phyloP scores from a whole-genome alignment of 2,329 filamentous ascomycete genomes.

The Gremmenia infestans region DNA sequence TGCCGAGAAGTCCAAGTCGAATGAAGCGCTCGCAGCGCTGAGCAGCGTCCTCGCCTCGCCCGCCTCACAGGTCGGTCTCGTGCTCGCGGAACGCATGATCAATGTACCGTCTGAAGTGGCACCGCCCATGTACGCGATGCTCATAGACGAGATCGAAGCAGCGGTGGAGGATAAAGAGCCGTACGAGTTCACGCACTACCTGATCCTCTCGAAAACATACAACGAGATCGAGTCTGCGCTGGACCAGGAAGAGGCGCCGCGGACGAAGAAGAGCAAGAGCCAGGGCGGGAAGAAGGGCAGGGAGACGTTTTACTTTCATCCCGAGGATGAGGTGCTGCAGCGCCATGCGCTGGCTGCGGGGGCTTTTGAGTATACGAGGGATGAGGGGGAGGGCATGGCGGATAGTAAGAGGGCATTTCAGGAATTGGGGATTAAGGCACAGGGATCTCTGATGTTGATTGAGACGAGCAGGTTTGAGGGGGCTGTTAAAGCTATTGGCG shows the following conservation, averaged over 20 bases:
- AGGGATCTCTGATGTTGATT: conserved; percentile 81
- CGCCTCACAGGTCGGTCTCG: conserved; percentile 66
- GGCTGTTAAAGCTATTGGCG: conserved; percentile 69
- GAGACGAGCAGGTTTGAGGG: conserved; percentile 71
- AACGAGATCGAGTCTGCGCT: conserved; percentile 78
- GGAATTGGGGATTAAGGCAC: conserved; percentile 81
- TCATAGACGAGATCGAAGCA: conserved; percentile 83
- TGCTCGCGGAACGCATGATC: conserved; percentile 89
- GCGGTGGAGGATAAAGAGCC: conserved; percentile 88
- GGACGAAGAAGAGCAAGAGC: conserved; percentile 60
- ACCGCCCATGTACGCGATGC: conserved; percentile 91
- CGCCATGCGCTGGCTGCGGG: conserved; percentile 66
- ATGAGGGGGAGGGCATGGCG: conserved; percentile 69
- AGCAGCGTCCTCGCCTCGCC: conserved; percentile 49
- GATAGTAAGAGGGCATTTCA: conserved; percentile 95
- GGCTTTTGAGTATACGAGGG: conserved; percentile 73
- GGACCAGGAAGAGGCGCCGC: conserved; percentile 57
- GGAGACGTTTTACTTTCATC: conserved; percentile 84
- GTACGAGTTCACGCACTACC: conserved; percentile 88
- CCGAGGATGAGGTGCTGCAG: conserved; percentile 87
- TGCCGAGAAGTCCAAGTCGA: conserved; percentile 44
- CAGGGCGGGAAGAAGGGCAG: conserved; percentile 47
- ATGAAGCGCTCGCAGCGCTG: conserved; percentile 51
- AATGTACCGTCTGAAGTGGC: conserved; percentile 94
- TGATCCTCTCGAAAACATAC: conserved; percentile 90